Percentiles rank a stretch among this genome's conserved stretches.
phyloP scores from a whole-genome alignment of 305 asterid species.

The Vinca major region DNA sequence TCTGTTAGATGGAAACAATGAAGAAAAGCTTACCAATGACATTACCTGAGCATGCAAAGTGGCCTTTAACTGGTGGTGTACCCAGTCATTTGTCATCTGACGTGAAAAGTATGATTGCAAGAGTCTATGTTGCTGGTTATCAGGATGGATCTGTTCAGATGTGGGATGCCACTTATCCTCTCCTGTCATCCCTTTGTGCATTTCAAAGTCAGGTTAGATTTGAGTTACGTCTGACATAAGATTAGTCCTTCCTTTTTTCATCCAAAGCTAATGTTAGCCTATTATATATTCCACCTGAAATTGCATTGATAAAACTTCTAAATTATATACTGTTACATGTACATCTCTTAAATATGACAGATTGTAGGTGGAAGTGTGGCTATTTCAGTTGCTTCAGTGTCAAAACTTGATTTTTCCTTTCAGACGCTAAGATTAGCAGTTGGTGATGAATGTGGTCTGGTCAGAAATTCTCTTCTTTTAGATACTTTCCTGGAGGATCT shows the following conservation, averaged over 20 bases:
- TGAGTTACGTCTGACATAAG: not conserved
- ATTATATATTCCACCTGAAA: not conserved
- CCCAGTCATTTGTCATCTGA: conserved; percentile 41
- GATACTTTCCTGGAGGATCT: conserved; percentile 13
- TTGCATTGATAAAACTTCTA: not conserved
- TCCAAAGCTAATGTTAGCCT: not conserved
- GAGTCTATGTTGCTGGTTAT: conserved; percentile 69
- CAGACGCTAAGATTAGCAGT: conserved; percentile 64
- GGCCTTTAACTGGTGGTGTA: conserved; percentile 81
- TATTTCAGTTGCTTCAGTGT: conserved; percentile 48
- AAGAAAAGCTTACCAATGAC: conserved; percentile 30
- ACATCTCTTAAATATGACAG: conserved; percentile 40
- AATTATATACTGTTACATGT: not conserved
- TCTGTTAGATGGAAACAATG: conserved; percentile 35
- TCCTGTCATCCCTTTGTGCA: conserved; percentile 49
- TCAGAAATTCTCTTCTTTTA: conserved; percentile 36
- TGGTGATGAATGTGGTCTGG: conserved; percentile 86
- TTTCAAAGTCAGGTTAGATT: conserved; percentile 52
- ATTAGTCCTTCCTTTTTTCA: not conserved
- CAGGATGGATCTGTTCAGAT: conserved; percentile 80
- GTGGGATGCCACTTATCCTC: conserved; percentile 89
- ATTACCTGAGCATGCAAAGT: conserved; percentile 37
- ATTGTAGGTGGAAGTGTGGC: conserved; percentile 32
- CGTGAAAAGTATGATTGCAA: conserved; percentile 38
- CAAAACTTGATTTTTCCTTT: conserved; percentile 54